Conservation (phyloP, 352 stramenopile genomes). For the Halophytophthora polymorphica region DNA sequence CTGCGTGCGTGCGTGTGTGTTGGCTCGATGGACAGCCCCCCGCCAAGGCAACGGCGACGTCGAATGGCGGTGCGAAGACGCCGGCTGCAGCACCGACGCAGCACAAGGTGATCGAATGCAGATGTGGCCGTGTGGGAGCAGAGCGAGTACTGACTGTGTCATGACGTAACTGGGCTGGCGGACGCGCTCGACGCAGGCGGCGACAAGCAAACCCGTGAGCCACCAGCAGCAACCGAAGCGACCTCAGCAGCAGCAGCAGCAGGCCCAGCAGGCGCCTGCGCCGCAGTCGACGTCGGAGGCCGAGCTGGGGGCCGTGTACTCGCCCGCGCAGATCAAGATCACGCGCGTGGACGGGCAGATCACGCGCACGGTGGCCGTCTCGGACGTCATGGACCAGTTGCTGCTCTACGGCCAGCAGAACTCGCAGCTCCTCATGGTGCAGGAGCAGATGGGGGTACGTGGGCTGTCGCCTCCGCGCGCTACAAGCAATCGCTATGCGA, state of each 20-base stretch:
- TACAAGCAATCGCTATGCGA: not conserved
- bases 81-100: not conserved
- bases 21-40: too few species aligned
- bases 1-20: too few species aligned
- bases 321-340: constrained; percentile 68
- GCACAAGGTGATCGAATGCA: too few species aligned
- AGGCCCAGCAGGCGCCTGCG: not conserved
- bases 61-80: not conserved
- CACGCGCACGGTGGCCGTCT: constrained; percentile 68
- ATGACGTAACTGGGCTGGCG: too few species aligned
- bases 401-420: constrained; percentile 69
- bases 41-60: too few species aligned
- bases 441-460: constrained; percentile 66
- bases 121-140: too few species aligned
- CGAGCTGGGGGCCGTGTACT: constrained; percentile 57
- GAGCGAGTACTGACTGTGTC: too few species aligned
- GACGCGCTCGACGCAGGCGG: constrained; percentile 1
- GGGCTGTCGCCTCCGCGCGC: too few species aligned
- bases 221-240: too few species aligned
- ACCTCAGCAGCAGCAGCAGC: constrained; percentile 4
- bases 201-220: constrained; percentile 12
- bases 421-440: constrained; percentile 49
- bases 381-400: constrained; percentile 80
- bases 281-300: constrained; percentile 26
- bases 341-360: constrained; percentile 71